Base-by-base conservation (phyloP, 192 early-diverging fungal genomes). In the Backusella luteola region DNA sequence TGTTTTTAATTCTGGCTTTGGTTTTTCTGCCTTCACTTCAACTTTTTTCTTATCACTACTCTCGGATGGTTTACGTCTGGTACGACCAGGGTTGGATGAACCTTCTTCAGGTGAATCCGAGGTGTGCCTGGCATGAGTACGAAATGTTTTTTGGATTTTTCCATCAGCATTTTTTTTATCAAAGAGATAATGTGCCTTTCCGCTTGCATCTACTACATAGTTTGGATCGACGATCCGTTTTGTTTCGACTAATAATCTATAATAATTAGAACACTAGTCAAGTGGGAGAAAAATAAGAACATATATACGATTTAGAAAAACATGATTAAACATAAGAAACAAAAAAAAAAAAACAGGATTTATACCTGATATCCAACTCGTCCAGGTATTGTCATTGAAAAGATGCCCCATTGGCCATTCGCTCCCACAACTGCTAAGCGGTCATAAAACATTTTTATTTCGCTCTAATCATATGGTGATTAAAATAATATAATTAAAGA, bases 351-450 rank as follows among this genome's bases (percentile, higher is more conserved):
- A 34, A 23, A 36, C 6, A 38, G 21, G 1, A 59, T 17, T 74
- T 12, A 35, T 59, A 92, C 92, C 84, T 97, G 96, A 81, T 97
- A 97, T 14, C 96, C 96, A 52, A 97, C 96, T 41, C 96, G 90
- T 41, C 96, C 96, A 14, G 96, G 95, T 71, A 97, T 96, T 12
- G 91, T 89, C 90, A 96, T 95, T 46, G 94, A 96, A 79, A 97
- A 97, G 44, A 97, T 90, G 19, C 96, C 95, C 95, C 96, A 97
- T 78, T 97, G 95, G 6, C 96, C 95, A 79, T 95, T 94, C 23
- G 94, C 94, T 11, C 96, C 96, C 29, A 95, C 88, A 79, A 96
- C 95, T 36, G 80, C 81, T 71, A 97, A 81, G 36, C 96, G 86
- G 56, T 89, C 81, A 74, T 94, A 90, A 80, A 97, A 97, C 44